Conservation (phyloP, 306 rosid genomes). For the Quercus berberidifolia region DNA sequence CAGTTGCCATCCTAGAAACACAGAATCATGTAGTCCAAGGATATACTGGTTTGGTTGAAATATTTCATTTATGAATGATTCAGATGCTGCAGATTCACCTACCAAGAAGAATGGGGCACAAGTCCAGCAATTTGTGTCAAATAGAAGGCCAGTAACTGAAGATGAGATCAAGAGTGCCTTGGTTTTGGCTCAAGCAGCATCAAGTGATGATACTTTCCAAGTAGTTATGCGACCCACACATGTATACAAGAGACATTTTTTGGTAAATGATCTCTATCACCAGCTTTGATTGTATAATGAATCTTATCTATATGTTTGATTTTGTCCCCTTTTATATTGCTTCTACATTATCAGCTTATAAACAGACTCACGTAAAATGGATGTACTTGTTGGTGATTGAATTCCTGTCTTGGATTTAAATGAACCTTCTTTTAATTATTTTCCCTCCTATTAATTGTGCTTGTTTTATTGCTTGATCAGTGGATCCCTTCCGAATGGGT, state of each 20-base stretch:
- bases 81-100: slow-evolving; percentile 31
- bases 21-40: neutral
- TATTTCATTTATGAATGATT: slow-evolving; percentile 3
- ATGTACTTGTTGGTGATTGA: neutral
- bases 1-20: neutral
- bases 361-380: no score
- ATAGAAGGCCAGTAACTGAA: slow-evolving; percentile 57
- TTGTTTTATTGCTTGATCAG: slow-evolving; percentile 26
- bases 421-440: neutral
- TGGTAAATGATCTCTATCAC: slow-evolving; percentile 44
- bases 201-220: slow-evolving; percentile 20
- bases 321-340: no score
- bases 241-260: slow-evolving; percentile 59
- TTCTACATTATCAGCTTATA: no score
- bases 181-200: slow-evolving; percentile 43
- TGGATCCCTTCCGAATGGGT: slow-evolving; percentile 44
- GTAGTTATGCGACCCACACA: slow-evolving; percentile 61
- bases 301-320: neutral
- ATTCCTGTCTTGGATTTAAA: neutral
- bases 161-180: slow-evolving; percentile 34
- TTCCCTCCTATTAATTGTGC: neutral
- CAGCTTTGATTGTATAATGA: neutral
- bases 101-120: slow-evolving; percentile 2
- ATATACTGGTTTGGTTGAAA: neutral
- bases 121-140: slow-evolving; percentile 32